Percentiles rank a stretch among this genome's conserved stretches.
Conservation (phyloP, 2,329 filamentous ascomycete genomes). For the Tolypocladium guangdongense region DNA sequence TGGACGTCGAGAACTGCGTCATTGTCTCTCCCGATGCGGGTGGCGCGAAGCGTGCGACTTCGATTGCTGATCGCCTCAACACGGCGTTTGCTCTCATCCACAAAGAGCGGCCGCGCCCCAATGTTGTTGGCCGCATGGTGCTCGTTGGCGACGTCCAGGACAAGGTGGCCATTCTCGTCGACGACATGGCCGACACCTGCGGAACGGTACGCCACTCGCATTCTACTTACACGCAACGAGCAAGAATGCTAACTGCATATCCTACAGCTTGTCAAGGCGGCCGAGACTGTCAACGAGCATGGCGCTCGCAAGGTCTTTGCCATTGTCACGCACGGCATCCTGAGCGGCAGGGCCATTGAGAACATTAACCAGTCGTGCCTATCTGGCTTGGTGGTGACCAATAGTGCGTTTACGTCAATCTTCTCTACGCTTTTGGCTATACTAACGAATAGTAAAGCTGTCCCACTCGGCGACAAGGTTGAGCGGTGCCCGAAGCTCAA, state of each 20-base stretch:
- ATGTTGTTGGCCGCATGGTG: slow-evolving; percentile 83
- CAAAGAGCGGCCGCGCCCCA: slow-evolving; percentile 79
- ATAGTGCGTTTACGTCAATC: slow-evolving; percentile 38
- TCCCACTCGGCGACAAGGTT: slow-evolving; percentile 61
- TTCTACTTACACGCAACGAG: background rate
- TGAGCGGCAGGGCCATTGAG: slow-evolving; percentile 80
- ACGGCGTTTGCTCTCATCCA: slow-evolving; percentile 89
- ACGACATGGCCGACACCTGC: slow-evolving; percentile 97
- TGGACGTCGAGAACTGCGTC: slow-evolving; percentile 71
- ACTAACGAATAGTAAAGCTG: slow-evolving; percentile 19
- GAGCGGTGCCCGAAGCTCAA: slow-evolving; percentile 68
- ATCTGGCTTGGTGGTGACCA: slow-evolving; percentile 76
- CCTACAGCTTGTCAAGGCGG: slow-evolving; percentile 58
- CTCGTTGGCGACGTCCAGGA: slow-evolving; percentile 90
- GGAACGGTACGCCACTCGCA: slow-evolving; percentile 45
- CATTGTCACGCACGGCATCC: slow-evolving; percentile 88
- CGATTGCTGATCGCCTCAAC: slow-evolving; percentile 85
- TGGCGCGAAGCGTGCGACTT: slow-evolving; percentile 86
- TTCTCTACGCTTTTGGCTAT: background rate
- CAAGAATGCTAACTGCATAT: background rate
- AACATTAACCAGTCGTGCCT: slow-evolving; percentile 71
- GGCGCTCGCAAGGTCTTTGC: slow-evolving; percentile 83
- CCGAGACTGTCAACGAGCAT: slow-evolving; percentile 76
- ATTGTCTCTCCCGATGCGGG: slow-evolving; percentile 94
- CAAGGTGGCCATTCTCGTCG: slow-evolving; percentile 90